A percentile compares a stretch with the other conserved stretches of the same genome.
phyloP scores from a whole-genome alignment of 2,329 filamentous ascomycete genomes.

The Pseudogymnoascus sp. region DNA sequence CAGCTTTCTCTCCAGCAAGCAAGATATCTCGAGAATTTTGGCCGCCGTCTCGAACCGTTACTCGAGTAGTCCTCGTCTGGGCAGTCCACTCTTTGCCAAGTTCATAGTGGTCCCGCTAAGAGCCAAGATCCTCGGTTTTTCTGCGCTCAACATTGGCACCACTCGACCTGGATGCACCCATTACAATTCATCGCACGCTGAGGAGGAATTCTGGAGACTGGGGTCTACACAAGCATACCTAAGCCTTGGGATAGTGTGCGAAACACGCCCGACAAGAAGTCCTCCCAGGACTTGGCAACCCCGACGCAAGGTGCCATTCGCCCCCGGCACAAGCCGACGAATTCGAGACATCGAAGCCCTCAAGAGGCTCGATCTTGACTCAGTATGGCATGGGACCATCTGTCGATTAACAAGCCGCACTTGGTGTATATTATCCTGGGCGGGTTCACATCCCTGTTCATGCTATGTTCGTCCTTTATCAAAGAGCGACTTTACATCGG shows the following conservation, averaged over 20 bases:
- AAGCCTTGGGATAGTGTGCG: background rate
- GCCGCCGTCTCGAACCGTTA: background rate
- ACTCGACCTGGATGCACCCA: constrained; percentile 1
- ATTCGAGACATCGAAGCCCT: background rate
- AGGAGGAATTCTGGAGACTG: constrained; percentile 1
- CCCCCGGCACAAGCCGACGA: constrained; percentile 2
- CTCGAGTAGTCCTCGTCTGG: background rate
- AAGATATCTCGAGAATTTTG: background rate
- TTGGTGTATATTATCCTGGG: constrained; percentile 97
- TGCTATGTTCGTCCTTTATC: constrained; percentile 95
- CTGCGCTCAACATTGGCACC: constrained; percentile 2
- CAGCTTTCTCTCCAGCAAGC: background rate
- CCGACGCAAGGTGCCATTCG: background rate
- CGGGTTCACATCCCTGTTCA: constrained; percentile 95
- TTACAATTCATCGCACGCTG: background rate
- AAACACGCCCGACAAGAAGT: background rate
- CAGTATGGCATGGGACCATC: constrained; percentile 68
- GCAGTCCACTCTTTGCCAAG: constrained; percentile 7
- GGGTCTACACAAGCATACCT: constrained; percentile 3
- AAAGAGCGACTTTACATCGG: constrained; percentile 98
- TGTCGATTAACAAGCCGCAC: constrained; percentile 86
- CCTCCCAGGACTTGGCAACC: background rate
- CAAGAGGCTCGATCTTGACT: background rate
- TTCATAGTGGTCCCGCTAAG: constrained; percentile 2
- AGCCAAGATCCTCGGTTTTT: constrained; percentile 1